phyloP scores from a whole-genome alignment of 1,139 yeast species.

The Pichia sp. region DNA sequence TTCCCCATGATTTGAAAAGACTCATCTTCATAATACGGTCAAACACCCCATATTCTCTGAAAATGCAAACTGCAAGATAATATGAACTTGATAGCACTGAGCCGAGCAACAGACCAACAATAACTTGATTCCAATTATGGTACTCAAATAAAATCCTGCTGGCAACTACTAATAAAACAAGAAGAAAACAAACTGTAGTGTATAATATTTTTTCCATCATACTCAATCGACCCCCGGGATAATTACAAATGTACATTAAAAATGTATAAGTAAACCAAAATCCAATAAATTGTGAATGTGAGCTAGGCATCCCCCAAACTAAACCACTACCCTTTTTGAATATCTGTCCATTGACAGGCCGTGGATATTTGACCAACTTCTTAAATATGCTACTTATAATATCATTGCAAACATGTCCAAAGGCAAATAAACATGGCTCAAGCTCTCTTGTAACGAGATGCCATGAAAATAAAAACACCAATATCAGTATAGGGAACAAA shows the following conservation, averaged over 20 bases:
- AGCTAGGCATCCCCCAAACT: conserved; percentile 89
- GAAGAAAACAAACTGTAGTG: neutral
- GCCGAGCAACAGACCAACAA: conserved; percentile 68
- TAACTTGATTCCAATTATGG: conserved; percentile 68
- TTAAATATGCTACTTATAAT: conserved; percentile 64
- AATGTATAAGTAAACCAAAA: conserved; percentile 63
- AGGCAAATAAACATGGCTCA: conserved; percentile 77
- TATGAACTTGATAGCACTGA: conserved; percentile 49
- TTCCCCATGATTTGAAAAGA: conserved; percentile 38
- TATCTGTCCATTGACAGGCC: conserved; percentile 58
- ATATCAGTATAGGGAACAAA: conserved; percentile 71
- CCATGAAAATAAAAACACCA: conserved; percentile 80
- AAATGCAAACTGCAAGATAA: conserved; percentile 45
- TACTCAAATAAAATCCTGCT: conserved; percentile 77
- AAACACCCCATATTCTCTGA: conserved; percentile 55
- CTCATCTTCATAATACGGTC: conserved; percentile 51
- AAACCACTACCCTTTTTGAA: conserved; percentile 25
- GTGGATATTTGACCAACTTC: conserved; percentile 55
- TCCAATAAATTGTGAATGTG: conserved; percentile 95
- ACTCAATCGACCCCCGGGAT: conserved; percentile 2
- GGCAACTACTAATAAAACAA: conserved; percentile 44
- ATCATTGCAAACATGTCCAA: conserved; percentile 81
- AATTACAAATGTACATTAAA: conserved; percentile 42
- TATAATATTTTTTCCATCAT: conserved; percentile 11
- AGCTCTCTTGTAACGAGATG: conserved; percentile 75